A percentile compares a stretch with the other conserved stretches of the same genome.
Conservation (phyloP, 1,139 yeast genomes). For the Yamadazyma buinensis region DNA sequence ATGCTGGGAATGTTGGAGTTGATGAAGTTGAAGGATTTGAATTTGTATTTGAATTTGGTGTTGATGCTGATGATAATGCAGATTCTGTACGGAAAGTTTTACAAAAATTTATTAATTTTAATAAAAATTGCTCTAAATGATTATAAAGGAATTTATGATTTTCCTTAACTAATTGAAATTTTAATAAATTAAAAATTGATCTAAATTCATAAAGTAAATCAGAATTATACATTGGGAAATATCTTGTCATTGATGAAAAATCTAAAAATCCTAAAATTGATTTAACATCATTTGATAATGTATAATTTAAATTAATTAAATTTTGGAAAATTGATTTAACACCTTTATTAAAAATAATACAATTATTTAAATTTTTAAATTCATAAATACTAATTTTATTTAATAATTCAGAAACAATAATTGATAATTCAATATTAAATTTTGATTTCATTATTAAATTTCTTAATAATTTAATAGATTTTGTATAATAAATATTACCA, state of each 20-base stretch:
- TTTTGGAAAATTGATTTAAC: conserved; percentile 20
- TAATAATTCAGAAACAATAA: conserved; percentile 21
- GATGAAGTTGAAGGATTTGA: too few relatives aligned
- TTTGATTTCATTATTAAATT: conserved; percentile 13
- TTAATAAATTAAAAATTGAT: conserved; percentile 12
- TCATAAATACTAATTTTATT: conserved; percentile 26
- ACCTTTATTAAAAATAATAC: conserved; percentile 24
- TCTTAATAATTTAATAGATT: conserved; percentile 19
- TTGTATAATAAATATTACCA: conserved; percentile 20
- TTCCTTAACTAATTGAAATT: neutral
- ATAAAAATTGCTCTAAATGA: conserved; percentile 4
- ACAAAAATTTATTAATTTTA: conserved; percentile 6
- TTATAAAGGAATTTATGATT: conserved; percentile 4
- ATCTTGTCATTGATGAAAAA: conserved; percentile 20
- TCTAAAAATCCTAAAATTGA: conserved; percentile 18
- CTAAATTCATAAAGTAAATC: conserved; percentile 18
- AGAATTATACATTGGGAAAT: conserved; percentile 22
- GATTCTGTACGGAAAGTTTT: neutral
- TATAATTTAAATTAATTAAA: conserved; percentile 10
- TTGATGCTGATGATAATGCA: too few relatives aligned
- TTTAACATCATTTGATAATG: conserved; percentile 12
- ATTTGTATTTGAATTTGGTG: neutral
- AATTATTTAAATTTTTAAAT: conserved; percentile 17
- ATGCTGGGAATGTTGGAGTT: neutral
- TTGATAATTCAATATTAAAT: conserved; percentile 19